A percentile compares a stretch with the other conserved stretches of the same genome.
phyloP scores from a whole-genome alignment of 495 filamentous ascomycete genomes.

The Hypoxylon crocopeplum region DNA sequence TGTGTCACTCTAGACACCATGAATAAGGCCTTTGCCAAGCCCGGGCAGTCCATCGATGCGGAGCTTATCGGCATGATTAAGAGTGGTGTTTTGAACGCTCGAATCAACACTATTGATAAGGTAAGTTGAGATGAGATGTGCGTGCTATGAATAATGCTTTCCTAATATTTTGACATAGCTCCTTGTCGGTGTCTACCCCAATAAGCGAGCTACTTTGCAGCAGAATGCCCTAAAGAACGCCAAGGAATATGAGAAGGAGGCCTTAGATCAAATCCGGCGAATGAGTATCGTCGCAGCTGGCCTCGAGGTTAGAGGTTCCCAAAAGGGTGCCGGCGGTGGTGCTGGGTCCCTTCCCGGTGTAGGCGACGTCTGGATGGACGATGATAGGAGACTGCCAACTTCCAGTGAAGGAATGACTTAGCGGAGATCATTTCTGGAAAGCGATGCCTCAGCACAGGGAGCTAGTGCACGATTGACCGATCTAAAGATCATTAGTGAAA shows the following conservation, averaged over 20 bases:
- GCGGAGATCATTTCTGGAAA: neutral
- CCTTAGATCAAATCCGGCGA: constrained; percentile 74
- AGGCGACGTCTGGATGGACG: constrained; percentile 32
- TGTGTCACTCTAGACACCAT: constrained; percentile 74
- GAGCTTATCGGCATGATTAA: constrained; percentile 82
- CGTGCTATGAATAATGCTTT: neutral
- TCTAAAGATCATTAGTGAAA: too few species aligned
- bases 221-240: constrained; percentile 68
- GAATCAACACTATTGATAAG: constrained; percentile 82
- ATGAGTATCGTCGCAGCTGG: constrained; percentile 77
- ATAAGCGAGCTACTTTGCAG: constrained; percentile 73
- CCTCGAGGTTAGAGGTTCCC: constrained; percentile 66
- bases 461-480: too few species aligned
- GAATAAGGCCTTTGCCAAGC: constrained; percentile 66
- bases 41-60: constrained; percentile 67
- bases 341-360: constrained; percentile 19
- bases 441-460: too few species aligned
- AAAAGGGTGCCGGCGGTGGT: constrained; percentile 23
- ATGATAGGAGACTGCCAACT: constrained; percentile 1
- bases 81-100: constrained; percentile 70
- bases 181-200: constrained; percentile 70
- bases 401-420: constrained; percentile 11
- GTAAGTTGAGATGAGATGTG: constrained; percentile 47
- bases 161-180: constrained; percentile 49
- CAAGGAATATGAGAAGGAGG: constrained; percentile 72